Percentiles rank a stretch among this genome's conserved stretches.
These are phyloP conservation scores for Mycena capillaripes DNA, from an alignment of 768 basidiomycete genomes.

Conservation along the genomic window DNA sequence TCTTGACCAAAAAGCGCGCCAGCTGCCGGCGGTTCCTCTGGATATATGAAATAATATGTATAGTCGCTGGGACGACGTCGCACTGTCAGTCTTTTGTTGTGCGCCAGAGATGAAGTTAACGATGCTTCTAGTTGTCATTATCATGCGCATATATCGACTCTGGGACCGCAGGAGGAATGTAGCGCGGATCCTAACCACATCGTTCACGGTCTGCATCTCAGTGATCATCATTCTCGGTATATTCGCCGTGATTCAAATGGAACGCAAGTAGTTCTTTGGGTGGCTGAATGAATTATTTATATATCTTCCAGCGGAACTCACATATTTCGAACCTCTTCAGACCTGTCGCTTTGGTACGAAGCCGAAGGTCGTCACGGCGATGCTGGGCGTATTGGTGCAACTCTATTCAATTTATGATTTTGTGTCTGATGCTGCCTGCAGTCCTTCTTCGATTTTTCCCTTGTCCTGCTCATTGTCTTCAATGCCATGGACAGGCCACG, in stretches of 20 bases:
- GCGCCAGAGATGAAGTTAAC: not conserved
- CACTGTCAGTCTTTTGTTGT: slow-evolving; percentile 1
- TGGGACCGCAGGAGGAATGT: slow-evolving; percentile 13
- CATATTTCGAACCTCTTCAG: not conserved
- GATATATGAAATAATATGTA: slow-evolving; percentile 1
- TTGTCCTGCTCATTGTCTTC: slow-evolving; percentile 5
- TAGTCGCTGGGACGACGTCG: not conserved
- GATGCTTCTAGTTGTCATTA: slow-evolving; percentile 2
- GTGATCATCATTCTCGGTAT: slow-evolving; percentile 1
- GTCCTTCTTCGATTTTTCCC: slow-evolving; percentile 12
- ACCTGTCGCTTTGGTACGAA: slow-evolving; percentile 6
- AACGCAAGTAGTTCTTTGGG: not conserved
- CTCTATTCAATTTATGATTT: not conserved
- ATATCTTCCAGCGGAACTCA: slow-evolving; percentile 1
- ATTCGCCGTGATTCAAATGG: slow-evolving; percentile 2
- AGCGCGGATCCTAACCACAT: not conserved
- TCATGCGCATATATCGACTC: slow-evolving; percentile 9
- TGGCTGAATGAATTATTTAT: too few species aligned
- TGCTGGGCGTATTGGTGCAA: slow-evolving; percentile 1
- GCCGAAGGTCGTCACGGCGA: not conserved
- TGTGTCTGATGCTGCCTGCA: not conserved
- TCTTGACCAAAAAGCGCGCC: too few species aligned
- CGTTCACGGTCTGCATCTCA: not conserved
- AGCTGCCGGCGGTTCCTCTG: slow-evolving; percentile 12
- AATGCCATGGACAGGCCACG: slow-evolving; percentile 24